These are phyloP conservation scores for Mucor plumbeus DNA, from an alignment of 371 early-diverging fungal species.

Conservation along the genomic window DNA sequence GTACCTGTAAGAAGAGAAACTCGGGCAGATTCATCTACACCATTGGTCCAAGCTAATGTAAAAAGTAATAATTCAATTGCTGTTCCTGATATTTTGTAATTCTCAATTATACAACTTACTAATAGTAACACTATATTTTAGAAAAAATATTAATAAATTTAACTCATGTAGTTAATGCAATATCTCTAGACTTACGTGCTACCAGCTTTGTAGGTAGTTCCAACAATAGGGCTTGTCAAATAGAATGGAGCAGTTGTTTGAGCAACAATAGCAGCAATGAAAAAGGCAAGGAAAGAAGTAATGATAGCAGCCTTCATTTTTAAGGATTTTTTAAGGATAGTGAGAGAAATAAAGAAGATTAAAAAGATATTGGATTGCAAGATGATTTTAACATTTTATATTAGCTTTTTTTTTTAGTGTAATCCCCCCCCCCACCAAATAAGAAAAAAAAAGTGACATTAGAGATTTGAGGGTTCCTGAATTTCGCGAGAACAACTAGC, in stretches of 20 bases:
- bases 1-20: constrained; percentile 30
- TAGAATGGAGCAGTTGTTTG: constrained; percentile 31
- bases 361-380: not conserved
- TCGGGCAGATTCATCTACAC: constrained; percentile 21
- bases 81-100: not conserved
- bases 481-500: not conserved
- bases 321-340: not conserved
- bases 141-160: not conserved
- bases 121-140: constrained; percentile 15
- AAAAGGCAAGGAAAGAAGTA: constrained; percentile 11
- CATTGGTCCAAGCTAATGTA: constrained; percentile 32
- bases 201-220: constrained; percentile 28
- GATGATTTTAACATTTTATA: not conserved
- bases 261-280: constrained; percentile 22
- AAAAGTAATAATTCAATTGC: not conserved
- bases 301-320: constrained; percentile 13
- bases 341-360: not conserved
- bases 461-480: constrained; percentile 7
- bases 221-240: constrained; percentile 32
- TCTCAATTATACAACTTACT: constrained; percentile 13
- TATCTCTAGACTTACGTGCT: constrained; percentile 23
- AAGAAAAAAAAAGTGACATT: constrained; percentile 4
- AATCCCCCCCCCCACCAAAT: not conserved
- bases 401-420: not conserved
- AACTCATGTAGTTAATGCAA: not conserved